Base-by-base conservation (phyloP, 805 yeast genomes). In the Ogataea chonburiensis region DNA sequence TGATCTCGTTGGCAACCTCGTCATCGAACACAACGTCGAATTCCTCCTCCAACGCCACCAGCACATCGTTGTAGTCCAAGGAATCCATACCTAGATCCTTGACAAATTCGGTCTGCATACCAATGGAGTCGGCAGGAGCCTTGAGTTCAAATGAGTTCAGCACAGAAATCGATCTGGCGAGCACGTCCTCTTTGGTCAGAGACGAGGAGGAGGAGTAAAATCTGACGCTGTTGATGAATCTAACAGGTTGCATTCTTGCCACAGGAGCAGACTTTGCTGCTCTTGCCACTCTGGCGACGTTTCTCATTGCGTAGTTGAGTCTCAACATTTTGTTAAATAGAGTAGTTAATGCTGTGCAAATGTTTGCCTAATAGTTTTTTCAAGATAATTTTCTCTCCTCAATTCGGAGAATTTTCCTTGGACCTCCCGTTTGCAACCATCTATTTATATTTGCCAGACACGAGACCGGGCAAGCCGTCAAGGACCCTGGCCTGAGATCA, bases 1-100 rank as follows among this genome's bases (percentile, higher is more conserved):
- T 72, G 62, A 76, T 75, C 48, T 73, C 77, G 50, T 76, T 79
- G 24, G 81, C 77, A 42, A 74, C 55, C 33, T 63, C 57, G 45
- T 62, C 67, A 34, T 60, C 65, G 35, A 62, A 60, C 17, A 61
- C 70, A 42, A 71, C 61, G 39, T 69, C 71, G 49, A 81, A 81
- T 61, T 81, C 89, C 72, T 89, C 96, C 71, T 91, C 98, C 56
- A 91, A 81, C 40, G 96, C 96, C 64, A 93, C 95, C 53, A 93
- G 75, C 38, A 93, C 89, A 70, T 91, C 98, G 45, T 91, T 96
- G 46, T 93, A 84, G 58, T 91, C 98, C 50, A 91, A 74, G 7
- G 96, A 86, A 65, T 91, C 98, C 59, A 86, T 75, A n/a, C 89
- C 91, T 50, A 86, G 74, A 56, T 86, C 95, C 51, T 73, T 73